These are phyloP conservation scores for Pistacia integerrima DNA, from an alignment of 345 rosid species.

Conservation along the genomic window DNA sequence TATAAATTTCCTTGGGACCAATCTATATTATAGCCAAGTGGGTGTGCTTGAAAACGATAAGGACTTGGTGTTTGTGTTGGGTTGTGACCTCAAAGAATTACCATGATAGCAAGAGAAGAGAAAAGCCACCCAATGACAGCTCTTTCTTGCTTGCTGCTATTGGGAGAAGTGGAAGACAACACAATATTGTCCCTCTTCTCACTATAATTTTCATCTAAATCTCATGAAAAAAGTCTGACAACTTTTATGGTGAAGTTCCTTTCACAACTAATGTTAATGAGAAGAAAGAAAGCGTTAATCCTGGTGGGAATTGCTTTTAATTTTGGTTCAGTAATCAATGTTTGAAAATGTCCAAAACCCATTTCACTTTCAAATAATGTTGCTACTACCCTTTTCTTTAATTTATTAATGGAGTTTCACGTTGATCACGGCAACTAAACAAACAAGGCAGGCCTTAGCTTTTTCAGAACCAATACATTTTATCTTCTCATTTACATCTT, in stretches of 20 bases:
- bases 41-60: constrained; percentile 15
- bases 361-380: constrained; percentile 4
- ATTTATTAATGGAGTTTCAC: background rate
- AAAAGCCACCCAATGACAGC: constrained; percentile 3
- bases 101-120: constrained; percentile 1
- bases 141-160: constrained; percentile 11
- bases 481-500: constrained; percentile 19
- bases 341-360: constrained; percentile 12
- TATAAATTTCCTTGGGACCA: constrained; percentile 18
- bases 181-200: constrained; percentile 10
- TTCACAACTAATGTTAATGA: background rate
- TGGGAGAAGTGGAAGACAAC: constrained; percentile 29
- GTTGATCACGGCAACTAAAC: constrained; percentile 20
- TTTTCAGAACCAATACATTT: constrained; percentile 4
- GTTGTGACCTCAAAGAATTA: constrained; percentile 4
- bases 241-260: constrained; percentile 23
- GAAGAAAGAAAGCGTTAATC: background rate
- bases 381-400: background rate
- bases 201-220: constrained; percentile 2
- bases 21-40: background rate
- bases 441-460: constrained; percentile 7
- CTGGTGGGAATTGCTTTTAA: background rate
- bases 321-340: background rate
- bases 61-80: constrained; percentile 14
- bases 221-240: constrained; percentile 16